Evolutionary conservation across 441 rosid species (phyloP), one percentile per base, ranked within the genome.

Genomic region (Croton setiger): DNA sequence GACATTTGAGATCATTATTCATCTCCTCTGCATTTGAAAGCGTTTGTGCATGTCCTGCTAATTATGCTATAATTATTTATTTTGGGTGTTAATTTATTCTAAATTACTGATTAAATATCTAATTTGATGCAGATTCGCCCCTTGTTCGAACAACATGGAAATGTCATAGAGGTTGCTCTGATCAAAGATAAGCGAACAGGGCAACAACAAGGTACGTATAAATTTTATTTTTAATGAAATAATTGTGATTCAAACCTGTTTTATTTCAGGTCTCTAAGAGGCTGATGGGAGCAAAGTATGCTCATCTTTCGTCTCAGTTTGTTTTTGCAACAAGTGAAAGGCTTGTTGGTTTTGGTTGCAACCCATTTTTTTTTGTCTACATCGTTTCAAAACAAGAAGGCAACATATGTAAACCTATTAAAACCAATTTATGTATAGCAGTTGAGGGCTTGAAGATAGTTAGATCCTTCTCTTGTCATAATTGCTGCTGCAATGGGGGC

Each of bases 121-220:
- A 74, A 39, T 81, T 55, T 64, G 64, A 44, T 79, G 57, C 77
- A 96, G 99, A 87, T 96, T 68, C 93, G 94, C 36, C 93, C 96
- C 43, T 73, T 85, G 65, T 96, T 96, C 77, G 97, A 93, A 76
- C 84, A 81, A 72, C 94, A 93, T 76, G 99, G 99, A 74, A 79
- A 84, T 66, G 99, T 96, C 72, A 71, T 91, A 48, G 99, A 96
- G 85, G 99, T 96, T 76, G 98, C 99, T 64, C 72, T 91, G 81
- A 91, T 96, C 81, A 96, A 85, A 80, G 99, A 96, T 78, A 96
- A 91, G 84, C 88, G 85, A 82, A 93, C 99, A 37, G 99, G 98
- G 55, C 98, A 86, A 70, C 99, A 90, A 73, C 98, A 91, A 89
- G 98, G 98, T 96, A 88, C 64, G 87, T 71, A 70, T 68, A 18